Conservation (phyloP, 2,329 filamentous ascomycete species). For the Fusarium graminum region DNA sequence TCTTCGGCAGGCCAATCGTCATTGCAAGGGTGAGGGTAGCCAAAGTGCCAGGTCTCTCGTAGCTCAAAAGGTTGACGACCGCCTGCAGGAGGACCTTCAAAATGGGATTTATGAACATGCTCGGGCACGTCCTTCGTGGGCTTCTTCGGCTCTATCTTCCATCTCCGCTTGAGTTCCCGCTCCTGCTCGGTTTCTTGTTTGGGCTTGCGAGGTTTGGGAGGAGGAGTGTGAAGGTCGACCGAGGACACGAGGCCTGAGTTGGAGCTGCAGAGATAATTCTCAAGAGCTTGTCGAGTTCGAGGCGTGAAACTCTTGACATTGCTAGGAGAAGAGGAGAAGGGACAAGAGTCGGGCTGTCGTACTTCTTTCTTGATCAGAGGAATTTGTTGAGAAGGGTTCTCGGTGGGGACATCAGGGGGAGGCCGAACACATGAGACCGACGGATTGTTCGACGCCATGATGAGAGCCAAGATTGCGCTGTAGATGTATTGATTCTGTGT, state of each 20-base stretch:
- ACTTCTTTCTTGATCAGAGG: neutral
- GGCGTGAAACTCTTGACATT: slow-evolving; percentile 6
- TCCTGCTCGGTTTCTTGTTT: neutral
- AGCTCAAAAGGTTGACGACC: slow-evolving; percentile 15
- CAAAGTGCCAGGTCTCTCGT: slow-evolving; percentile 4
- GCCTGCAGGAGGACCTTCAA: slow-evolving; percentile 1
- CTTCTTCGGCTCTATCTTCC: neutral
- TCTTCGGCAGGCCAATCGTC: slow-evolving; percentile 21
- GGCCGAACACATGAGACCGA: slow-evolving; percentile 22
- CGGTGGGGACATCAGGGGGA: slow-evolving; percentile 37
- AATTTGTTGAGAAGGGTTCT: slow-evolving; percentile 5
- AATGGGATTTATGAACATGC: slow-evolving; percentile 13
- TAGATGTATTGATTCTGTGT: neutral
- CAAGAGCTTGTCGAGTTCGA: slow-evolving; percentile 8
- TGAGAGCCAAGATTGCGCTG: neutral
- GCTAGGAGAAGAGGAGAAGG: neutral
- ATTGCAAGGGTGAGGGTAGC: slow-evolving; percentile 29
- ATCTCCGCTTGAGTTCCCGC: neutral
- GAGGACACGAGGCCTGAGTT: slow-evolving; percentile 18
- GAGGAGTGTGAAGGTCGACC: slow-evolving; percentile 33
- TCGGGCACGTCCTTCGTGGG: neutral
- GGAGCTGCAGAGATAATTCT: slow-evolving; percentile 12
- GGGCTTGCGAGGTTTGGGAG: slow-evolving; percentile 1
- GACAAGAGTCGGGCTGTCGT: neutral
- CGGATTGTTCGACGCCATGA: slow-evolving; percentile 26